Base-by-base conservation (phyloP, 1,284 basidiomycete species). In the Boletus mariae region DNA sequence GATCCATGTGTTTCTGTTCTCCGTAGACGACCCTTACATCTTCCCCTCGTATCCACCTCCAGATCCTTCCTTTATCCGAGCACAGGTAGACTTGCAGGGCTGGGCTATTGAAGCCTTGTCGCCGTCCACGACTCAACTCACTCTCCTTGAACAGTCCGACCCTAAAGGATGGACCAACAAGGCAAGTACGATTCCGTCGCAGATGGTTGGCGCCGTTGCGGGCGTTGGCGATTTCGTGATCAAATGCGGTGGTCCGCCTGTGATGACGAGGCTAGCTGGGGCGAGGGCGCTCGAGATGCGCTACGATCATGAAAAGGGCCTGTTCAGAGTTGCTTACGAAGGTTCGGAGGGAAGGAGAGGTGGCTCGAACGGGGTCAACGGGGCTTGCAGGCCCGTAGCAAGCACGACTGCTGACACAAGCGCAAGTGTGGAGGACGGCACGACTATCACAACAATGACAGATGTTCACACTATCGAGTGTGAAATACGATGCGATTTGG, bases 101-200 rank as follows among this genome's bases (percentile, higher is more conserved):
- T 98, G 94, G 92, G 92, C 94, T 0, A 93, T 99, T 59, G 96
- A 99, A 71, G 84, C 92, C 0, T 78, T 99, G 4, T 98, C 94
- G 1, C 97, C 95, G 0, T 98, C 88, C 1, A 99, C 97, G 0
- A 97, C 95, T 0, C 86, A 93, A 34, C 84, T 98, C 52, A 98
- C 95, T 0, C 76, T 99, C 2, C 82, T 99, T 4, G 97, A 99
- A 67, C 97, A 99, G 72, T 94, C 92, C 12, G 95, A 98, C 71
- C 94, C 94, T 2, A 93, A 97, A 67, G 94, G 95, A 47, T 98
- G 96, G 96, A 87, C 93, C 6, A 94, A 93, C 73, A 99, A 98
- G 72, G 86, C 90, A 0, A 63, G 54, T 35, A 91, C 91, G 15
- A 94, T 95, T 37, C 94, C 94, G 0, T 86, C 88, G 35, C 87